Evolutionary conservation across 352 stramenopile species (phyloP).

Genomic region (Blastocystis sp.): DNA sequence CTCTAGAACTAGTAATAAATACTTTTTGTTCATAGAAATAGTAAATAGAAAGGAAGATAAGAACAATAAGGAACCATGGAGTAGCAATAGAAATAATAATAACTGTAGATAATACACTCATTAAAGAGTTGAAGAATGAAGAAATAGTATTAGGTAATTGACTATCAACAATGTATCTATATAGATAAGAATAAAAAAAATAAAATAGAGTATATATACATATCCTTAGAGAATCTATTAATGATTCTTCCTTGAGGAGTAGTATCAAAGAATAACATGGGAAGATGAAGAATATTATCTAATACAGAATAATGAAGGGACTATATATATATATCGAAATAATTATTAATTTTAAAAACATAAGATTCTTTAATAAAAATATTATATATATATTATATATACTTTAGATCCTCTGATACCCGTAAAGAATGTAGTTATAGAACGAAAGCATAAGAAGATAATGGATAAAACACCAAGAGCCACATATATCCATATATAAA

Average conservation of each 20-base stretch:
- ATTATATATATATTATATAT: too few species aligned
- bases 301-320: constrained; percentile 50
- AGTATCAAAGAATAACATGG: constrained; percentile 67
- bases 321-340: too few species aligned
- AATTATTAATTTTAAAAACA: too few species aligned
- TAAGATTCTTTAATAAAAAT: too few species aligned
- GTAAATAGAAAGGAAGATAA: constrained; percentile 51
- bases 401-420: constrained; percentile 50
- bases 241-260: constrained; percentile 73
- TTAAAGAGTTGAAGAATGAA: constrained; percentile 51
- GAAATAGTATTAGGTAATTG: constrained; percentile 50
- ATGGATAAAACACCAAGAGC: constrained; percentile 51
- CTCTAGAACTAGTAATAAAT: constrained; percentile 64
- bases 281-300: constrained; percentile 50
- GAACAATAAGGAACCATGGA: constrained; percentile 47
- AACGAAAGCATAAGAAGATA: constrained; percentile 49
- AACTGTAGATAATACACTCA: constrained; percentile 53
- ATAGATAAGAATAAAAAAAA: too few species aligned
- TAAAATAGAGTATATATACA: too few species aligned
- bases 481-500: constrained; percentile 62
- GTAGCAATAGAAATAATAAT: constrained; percentile 50
- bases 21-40: constrained; percentile 67
- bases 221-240: constrained; percentile 69
- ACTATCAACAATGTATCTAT: constrained; percentile 66
- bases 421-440: constrained; percentile 50